Evolutionary conservation across 345 rosid genomes (phyloP).

Genomic region (Raphanus sativus): DNA sequence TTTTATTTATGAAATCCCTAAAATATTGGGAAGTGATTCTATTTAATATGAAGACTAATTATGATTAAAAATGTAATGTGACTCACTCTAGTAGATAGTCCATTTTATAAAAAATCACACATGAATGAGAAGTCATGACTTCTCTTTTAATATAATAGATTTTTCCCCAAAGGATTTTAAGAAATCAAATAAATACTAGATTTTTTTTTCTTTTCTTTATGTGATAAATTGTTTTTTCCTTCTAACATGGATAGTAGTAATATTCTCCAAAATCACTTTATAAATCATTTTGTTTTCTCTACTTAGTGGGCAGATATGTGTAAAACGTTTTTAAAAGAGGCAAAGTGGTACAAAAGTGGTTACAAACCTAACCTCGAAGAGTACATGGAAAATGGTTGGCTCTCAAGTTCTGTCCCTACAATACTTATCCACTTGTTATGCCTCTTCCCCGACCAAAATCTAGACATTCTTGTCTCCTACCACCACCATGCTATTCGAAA

Average conservation of each 20-base stretch:
- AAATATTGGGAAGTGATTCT: too few species aligned
- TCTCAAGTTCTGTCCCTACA: slow-evolving; percentile 35
- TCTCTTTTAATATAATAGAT: too few species aligned
- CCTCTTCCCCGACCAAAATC: slow-evolving; percentile 9
- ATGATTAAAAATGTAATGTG: too few species aligned
- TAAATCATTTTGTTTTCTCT: background rate
- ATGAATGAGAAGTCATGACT: too few species aligned
- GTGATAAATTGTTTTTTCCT: background rate
- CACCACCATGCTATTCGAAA: slow-evolving; percentile 21
- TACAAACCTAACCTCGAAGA: slow-evolving; percentile 43
- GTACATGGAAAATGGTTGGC: slow-evolving; percentile 45
- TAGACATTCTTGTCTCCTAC: slow-evolving; percentile 18
- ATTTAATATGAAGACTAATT: too few species aligned
- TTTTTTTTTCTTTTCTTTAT: background rate
- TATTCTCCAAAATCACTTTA: background rate
- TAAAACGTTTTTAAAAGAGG: slow-evolving; percentile 42
- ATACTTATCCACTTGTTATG: slow-evolving; percentile 29
- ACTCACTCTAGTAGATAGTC: too few species aligned
- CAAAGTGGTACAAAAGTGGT: slow-evolving; percentile 44
- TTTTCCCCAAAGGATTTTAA: background rate
- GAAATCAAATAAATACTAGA: background rate
- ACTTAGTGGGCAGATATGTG: slow-evolving; percentile 49
- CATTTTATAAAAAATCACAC: too few species aligned
- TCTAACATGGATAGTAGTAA: background rate
- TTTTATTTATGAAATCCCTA: too few species aligned